Conservation (phyloP, 2,329 filamentous ascomycete genomes). For the Phaeoacremonium minimum region DNA sequence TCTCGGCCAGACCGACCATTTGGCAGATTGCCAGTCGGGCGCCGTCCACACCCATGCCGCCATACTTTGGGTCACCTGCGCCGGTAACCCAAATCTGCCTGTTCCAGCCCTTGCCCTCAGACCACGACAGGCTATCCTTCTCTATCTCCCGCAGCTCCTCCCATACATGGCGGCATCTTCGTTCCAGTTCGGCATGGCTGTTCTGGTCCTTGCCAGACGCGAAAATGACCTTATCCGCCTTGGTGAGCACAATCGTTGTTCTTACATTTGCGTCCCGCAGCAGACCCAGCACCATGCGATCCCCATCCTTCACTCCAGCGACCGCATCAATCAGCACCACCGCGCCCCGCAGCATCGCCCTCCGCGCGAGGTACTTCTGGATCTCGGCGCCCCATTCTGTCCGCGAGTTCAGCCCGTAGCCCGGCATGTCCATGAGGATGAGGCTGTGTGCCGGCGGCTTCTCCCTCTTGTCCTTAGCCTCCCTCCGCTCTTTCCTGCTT, state of each 20-base stretch:
- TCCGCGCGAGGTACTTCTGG: slow-evolving; percentile 41
- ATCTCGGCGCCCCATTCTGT: slow-evolving; percentile 50
- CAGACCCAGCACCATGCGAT: slow-evolving; percentile 40
- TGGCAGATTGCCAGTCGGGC: slow-evolving; percentile 25
- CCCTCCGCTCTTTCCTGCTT: slow-evolving; percentile 1
- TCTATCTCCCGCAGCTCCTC: slow-evolving; percentile 19
- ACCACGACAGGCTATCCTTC: slow-evolving; percentile 15
- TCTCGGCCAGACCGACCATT: slow-evolving; percentile 23
- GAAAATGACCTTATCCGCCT: slow-evolving; percentile 44
- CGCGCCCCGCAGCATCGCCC: slow-evolving; percentile 44
- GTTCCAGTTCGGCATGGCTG: background rate
- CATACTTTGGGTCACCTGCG: slow-evolving; percentile 22
- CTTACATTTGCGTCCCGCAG: slow-evolving; percentile 38
- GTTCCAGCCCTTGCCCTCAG: slow-evolving; percentile 23
- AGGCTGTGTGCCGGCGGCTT: slow-evolving; percentile 40
- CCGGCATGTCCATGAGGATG: slow-evolving; percentile 35
- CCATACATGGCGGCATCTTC: slow-evolving; percentile 22
- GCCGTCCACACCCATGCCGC: slow-evolving; percentile 23
- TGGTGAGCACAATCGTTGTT: slow-evolving; percentile 50
- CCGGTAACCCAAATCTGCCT: slow-evolving; percentile 25
- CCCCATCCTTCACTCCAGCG: slow-evolving; percentile 44
- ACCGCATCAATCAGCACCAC: slow-evolving; percentile 50
- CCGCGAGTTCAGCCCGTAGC: slow-evolving; percentile 28
- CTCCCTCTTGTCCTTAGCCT: slow-evolving; percentile 20
- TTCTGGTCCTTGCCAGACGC: background rate